Base-by-base conservation (phyloP, 164 flowering plant genomes). In the Echeveria elegans region DNA sequence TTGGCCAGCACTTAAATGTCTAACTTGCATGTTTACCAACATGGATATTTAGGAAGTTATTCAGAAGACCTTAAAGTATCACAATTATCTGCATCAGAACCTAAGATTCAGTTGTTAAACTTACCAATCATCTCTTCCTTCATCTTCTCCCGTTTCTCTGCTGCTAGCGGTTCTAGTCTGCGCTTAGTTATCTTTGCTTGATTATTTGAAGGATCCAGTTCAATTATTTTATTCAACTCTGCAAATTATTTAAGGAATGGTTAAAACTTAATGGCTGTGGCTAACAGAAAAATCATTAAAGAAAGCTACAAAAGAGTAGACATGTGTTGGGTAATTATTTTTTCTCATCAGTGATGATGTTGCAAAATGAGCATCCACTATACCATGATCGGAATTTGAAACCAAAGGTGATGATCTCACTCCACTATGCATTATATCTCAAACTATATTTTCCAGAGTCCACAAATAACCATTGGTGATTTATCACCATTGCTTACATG, bases 111-210 rank as follows among this genome's bases (percentile, higher is more conserved):
- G 26, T 50, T 9, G 0, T 53, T 53, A 28, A 28, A 32, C 61
- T 26, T 56, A 56, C 34, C 61, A 9, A 56, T 56, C 95, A 91
- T 91, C 71, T 91, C 96, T 77, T 94, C 98, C 75, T 91, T 94
- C 97, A 94, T 82, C 81, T 89, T 94, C 75, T 94, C 98, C 36
- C 88, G 74, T 81, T 94, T 94, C 73, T 84, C 90, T 52, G 77
- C 89, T 36, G 98, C 97, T 68, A 88, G 47, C 6, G 97, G 97
- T 73, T 89, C 86, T 74, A 94, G 68, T 48, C 89, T 86, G 24
- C 72, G 60, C 52, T 85, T 81, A 56, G 82, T n/a, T 77, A 74
- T 86, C 75, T 73, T 88, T 64, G 89, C 88, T 76, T 88, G 88
- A 50, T 78, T 78, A 79, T 94, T 81, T 56, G 85, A 78, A 48